A percentile compares a stretch with the other conserved stretches of the same genome.
phyloP scores from a whole-genome alignment of 495 filamentous ascomycete species.

The Penicillium simplicissimum region DNA sequence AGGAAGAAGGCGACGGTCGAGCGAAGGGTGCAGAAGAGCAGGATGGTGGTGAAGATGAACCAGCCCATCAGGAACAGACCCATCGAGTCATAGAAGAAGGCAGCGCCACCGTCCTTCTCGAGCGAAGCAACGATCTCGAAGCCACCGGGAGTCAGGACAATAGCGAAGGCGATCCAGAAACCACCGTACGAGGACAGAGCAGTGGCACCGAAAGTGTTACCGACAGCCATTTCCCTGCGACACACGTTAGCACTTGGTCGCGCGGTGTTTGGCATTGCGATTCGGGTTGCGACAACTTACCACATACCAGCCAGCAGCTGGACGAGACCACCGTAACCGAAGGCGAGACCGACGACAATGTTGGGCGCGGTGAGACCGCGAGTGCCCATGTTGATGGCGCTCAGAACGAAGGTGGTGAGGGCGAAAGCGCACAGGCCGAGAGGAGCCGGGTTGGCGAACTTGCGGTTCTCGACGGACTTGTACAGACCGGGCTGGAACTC shows the following conservation, averaged over 20 bases:
- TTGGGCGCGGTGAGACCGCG: conserved; percentile 61
- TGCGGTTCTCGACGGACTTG: conserved; percentile 70
- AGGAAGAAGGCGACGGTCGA: conserved; percentile 96
- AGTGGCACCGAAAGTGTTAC: conserved; percentile 97
- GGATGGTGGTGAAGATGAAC: conserved; percentile 96
- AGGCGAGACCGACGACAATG: conserved; percentile 69
- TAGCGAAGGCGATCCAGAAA: conserved; percentile 93
- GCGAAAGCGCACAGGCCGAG: conserved; percentile 89
- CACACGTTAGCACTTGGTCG: background rate
- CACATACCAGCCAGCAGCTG: conserved; percentile 97
- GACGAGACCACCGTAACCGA: conserved; percentile 83
- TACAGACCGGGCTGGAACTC: conserved; percentile 96
- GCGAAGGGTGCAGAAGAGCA: conserved; percentile 84
- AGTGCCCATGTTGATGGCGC: conserved; percentile 75
- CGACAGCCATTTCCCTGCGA: conserved; percentile 92
- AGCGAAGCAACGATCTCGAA: conserved; percentile 55
- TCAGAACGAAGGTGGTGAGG: conserved; percentile 92
- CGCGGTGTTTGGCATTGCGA: background rate
- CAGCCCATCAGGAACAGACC: conserved; percentile 89
- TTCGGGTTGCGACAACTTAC: conserved; percentile 55
- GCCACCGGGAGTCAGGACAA: conserved; percentile 81
- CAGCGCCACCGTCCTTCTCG: conserved; percentile 6
- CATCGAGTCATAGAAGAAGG: conserved; percentile 64
- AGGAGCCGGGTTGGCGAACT: conserved; percentile 86
- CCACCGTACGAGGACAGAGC: conserved; percentile 95